Percentiles rank a stretch among this genome's conserved stretches.
phyloP scores from a whole-genome alignment of 208 protist species.

The Wallacemonas sp. region DNA sequence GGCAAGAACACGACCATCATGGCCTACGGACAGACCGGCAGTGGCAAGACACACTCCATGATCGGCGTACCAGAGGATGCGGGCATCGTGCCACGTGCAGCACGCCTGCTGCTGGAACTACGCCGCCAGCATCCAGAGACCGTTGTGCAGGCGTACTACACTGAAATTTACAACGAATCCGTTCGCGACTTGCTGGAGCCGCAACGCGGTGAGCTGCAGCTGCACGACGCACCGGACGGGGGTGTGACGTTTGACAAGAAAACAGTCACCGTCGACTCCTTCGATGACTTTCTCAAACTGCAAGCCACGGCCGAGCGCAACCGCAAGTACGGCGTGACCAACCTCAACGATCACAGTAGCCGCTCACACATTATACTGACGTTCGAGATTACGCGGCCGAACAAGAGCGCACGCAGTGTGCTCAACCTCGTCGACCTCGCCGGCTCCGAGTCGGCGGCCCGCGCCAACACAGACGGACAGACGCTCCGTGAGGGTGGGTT shows the following conservation, averaged over 20 bases:
- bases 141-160: slow-evolving; percentile 61
- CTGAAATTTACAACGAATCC: slow-evolving; percentile 88
- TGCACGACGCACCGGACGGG: slow-evolving; percentile 49
- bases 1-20: slow-evolving; percentile 81
- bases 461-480: slow-evolving; percentile 81
- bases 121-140: slow-evolving; percentile 38
- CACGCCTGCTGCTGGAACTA: slow-evolving; percentile 66
- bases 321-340: slow-evolving; percentile 84
- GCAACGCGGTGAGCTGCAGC: slow-evolving; percentile 26
- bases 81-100: slow-evolving; percentile 47
- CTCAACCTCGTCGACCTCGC: slow-evolving; percentile 92
- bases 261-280: slow-evolving; percentile 51
- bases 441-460: slow-evolving; percentile 80
- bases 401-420: slow-evolving; percentile 43
- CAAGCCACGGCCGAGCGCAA: slow-evolving; percentile 65
- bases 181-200: slow-evolving; percentile 76
- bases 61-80: slow-evolving; percentile 50
- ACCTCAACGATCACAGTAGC: slow-evolving; percentile 87
- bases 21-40: slow-evolving; percentile 91
- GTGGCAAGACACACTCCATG: slow-evolving; percentile 93
- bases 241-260: slow-evolving; percentile 41
- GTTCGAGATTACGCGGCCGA: slow-evolving; percentile 37
- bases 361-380: slow-evolving; percentile 48
- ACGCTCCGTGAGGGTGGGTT: slow-evolving; percentile 62
- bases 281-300: slow-evolving; percentile 66